A percentile compares a stretch with the other conserved stretches of the same genome.
phyloP scores from a whole-genome alignment of 225 moss, liverwort and hornwort genomes.

The Neckera pumila region DNA sequence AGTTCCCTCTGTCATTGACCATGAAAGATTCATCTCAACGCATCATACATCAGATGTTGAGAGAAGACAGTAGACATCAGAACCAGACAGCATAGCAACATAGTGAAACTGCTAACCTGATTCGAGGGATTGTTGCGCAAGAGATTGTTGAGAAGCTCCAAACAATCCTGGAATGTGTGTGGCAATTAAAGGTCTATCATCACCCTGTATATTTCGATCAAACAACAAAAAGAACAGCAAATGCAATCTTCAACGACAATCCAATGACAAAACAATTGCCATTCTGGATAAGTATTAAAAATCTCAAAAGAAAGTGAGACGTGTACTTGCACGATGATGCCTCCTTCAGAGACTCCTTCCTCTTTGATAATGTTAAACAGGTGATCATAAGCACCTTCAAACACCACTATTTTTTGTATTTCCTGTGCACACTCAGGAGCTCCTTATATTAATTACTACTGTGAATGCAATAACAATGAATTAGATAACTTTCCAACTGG shows the following conservation, averaged over 20 bases:
- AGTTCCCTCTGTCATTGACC: background rate
- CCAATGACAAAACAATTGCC: background rate
- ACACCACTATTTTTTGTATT: constrained; percentile 99
- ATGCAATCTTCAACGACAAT: background rate
- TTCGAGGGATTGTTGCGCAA: constrained; percentile 89
- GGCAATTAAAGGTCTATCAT: background rate
- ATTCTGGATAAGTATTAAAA: background rate
- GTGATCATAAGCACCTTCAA: constrained; percentile 98
- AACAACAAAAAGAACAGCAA: background rate
- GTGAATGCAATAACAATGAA: background rate
- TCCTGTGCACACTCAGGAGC: constrained; percentile 43
- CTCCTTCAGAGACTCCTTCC: constrained; percentile 93
- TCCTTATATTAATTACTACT: background rate
- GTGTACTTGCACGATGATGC: constrained; percentile 90
- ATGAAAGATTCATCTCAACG: background rate
- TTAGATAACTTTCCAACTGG: background rate
- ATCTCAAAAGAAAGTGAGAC: background rate
- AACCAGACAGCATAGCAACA: background rate
- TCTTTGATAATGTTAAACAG: constrained; percentile 81
- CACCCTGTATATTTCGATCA: background rate
- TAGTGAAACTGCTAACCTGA: constrained; percentile 47
- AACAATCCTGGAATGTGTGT: constrained; percentile 61
- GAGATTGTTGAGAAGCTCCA: constrained; percentile 97
- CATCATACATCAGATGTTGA: background rate
- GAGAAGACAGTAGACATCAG: background rate